Base-by-base conservation (phyloP, 495 filamentous ascomycete genomes). In the Xylaria grammica region DNA sequence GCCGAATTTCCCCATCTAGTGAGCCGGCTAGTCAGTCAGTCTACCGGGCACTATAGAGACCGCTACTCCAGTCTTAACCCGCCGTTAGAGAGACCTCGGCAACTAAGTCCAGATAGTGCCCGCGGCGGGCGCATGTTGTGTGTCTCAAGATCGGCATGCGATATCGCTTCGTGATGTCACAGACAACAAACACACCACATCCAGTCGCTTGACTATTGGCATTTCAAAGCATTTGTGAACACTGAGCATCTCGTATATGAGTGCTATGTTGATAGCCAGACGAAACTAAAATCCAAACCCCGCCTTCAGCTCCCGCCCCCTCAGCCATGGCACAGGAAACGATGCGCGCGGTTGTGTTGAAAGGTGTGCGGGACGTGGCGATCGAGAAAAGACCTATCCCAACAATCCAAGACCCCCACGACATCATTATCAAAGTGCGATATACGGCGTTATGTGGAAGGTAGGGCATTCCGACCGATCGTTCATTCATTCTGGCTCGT, bases 381-480 rank as follows among this genome's bases (percentile, higher is more conserved):
- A 69, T 90, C 36, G 83, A 90, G 71, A 81, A 90, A 62, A 74
- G 87, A 34, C 87, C 86, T 3, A 78, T 87, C 34, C 87, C 89
- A 3, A 78, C 82, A 58, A 85, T 97, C 50, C 77, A 89, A 66
- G 82, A 92, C 36, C 76, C 85, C 2, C 86, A 81, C 59, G 94
- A 96, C 76, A 83, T 91, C 55, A 86, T 97, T 44, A 85, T 96
- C 65, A 93, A 92, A 74, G 91, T 95, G 56, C 84, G 83, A 58
- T 89, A 90, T 72, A 92, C 92, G 15, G 93, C 92, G 17, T 82
- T 97, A 52, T 97, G 93, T 75, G 93, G 93, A 66, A 92, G 90
- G 91, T 92, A 78, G 74, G 84, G 77, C 0, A 48, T 17, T 45
- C 50, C 26, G 38, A 48, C 32, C 24, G 48, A 19, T 20, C 19